Base-by-base conservation (phyloP, 2,329 filamentous ascomycete genomes). In the Madurella mycetomatis region DNA sequence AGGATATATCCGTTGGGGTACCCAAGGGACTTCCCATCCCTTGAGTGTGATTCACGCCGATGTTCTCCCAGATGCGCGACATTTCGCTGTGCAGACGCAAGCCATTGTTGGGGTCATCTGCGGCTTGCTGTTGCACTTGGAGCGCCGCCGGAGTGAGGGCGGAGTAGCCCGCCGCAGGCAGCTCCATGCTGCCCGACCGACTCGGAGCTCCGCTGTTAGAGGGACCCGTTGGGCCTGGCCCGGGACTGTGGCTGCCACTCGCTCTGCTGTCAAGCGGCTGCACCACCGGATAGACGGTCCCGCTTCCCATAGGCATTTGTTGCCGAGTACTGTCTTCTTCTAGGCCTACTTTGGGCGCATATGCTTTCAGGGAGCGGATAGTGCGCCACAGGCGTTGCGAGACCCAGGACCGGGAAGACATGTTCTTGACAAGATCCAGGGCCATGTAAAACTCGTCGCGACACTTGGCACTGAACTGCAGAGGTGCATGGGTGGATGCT, bases 391-490 rank as follows among this genome's bases (percentile, higher is more conserved):
- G 72, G 1, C 87, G 78, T 61, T 87, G 84, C 5, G 83, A 86
- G 2, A 90, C 84, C 72, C 82, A 88, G 25, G 83, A 87, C 63
- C 85, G 84, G 31, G 82, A 81, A 3, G 84, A 88, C 52, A 92
- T 77, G 51, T 86, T 85, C 58, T 87, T 85, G 40, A 92, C 82
- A 2, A 92, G 74, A 51, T 90, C 86, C 1, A 92, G 78, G 0
- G 85, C 87, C 77, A 87, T 83, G 72, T 90, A 90, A 65, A 92
- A 92, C 68, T 92, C 88, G 43, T 87, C 82, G 16, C 87, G 79
- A 59, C 86, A 90, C 19, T 77, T 70, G 9, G 79, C 74, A 62
- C 83, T 87, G 67, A 91, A 92, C 25, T 84, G 79, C 0, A 86
- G 79, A 0, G 88, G 87, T 0, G 86, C 86, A 64, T 92, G 88